Base-by-base conservation (phyloP, 257 asterid species). In the Capsicum pubescens region DNA sequence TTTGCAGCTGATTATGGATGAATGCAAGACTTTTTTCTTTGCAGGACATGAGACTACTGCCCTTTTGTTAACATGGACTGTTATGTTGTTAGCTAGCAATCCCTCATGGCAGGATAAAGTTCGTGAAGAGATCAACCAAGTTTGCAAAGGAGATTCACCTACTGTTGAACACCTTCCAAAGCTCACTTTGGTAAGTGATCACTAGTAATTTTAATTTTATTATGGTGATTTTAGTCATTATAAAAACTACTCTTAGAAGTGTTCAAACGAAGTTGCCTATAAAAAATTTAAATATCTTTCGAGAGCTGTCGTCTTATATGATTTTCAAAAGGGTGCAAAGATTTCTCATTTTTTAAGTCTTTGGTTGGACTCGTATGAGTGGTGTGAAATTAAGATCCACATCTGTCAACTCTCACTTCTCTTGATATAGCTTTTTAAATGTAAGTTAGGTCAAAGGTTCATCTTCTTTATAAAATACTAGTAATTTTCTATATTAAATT, bases 31-130 rank as follows among this genome's bases (percentile, higher is more conserved):
- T 0, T 94, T 97, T 87, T 97, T 97, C 87, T 97, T 97, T 76
- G 98, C 99, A 11, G 99, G 99, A 7, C 98, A 96, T 82, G 99
- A 96, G 2, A 95, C 98, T 7, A 96, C 99, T 0, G 95, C 99
- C 1, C 89, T 96, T 3, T 86, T 93, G 87, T 97, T 96, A 14
- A 95, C 97, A 1, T 96, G 99, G 99, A 96, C 99, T 8, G 71
- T 87, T n/a, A 94, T 96, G 99, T 88, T 96, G 1, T 91, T 96
- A 0, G 98, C 98, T 0, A 90, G 86, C 48, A 93, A 96, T 83
- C 94, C 95, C 0, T 9, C 87, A 2, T 96, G 98, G 99, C 99
- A 96, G 83, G 92, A 93, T 0, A 92, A 85, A 71, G 93, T 96
- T 39, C 87, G 99, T 4, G 90, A 86, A 1, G 95, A 96, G 85